Conservation (phyloP, 2,329 filamentous ascomycete genomes). For the Monosporascus sp. region DNA sequence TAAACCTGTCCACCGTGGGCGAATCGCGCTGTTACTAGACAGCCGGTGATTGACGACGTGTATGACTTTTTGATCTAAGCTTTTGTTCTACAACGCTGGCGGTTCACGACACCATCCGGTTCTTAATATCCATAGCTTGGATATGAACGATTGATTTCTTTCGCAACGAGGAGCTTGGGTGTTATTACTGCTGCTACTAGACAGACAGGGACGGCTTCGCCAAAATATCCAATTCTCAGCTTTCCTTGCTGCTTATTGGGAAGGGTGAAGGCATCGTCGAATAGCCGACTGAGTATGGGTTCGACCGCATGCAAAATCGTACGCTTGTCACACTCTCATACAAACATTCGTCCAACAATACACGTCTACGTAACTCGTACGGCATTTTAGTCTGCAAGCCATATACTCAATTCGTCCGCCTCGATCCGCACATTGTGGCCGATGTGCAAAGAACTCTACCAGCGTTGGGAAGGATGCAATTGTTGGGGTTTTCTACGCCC, state of each 20-base stretch:
- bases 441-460: slow-evolving; percentile 30
- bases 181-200: slow-evolving; percentile 27
- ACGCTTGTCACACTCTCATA: slow-evolving; percentile 1
- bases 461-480: slow-evolving; percentile 26
- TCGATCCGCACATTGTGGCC: slow-evolving; percentile 1
- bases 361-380: background rate
- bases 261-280: slow-evolving; percentile 1
- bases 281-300: background rate
- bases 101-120: slow-evolving; percentile 7
- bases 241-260: background rate
- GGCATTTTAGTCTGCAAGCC: background rate
- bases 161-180: slow-evolving; percentile 4
- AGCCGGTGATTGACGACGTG: slow-evolving; percentile 10
- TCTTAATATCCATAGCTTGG: slow-evolving; percentile 9
- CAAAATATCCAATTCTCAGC: background rate
- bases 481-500: slow-evolving; percentile 28
- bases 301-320: slow-evolving; percentile 1
- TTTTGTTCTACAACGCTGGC: slow-evolving; percentile 1
- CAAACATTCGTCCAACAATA: background rate
- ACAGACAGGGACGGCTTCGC: slow-evolving; percentile 17
- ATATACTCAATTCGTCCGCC: background rate
- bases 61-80: slow-evolving; percentile 1
- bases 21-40: slow-evolving; percentile 24
- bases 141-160: slow-evolving; percentile 5
- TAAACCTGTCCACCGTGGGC: slow-evolving; percentile 1